These are phyloP conservation scores for apple (Malus domestica) DNA, from an alignment of 306 rosid genomes.

Conservation along the genomic window DNA sequence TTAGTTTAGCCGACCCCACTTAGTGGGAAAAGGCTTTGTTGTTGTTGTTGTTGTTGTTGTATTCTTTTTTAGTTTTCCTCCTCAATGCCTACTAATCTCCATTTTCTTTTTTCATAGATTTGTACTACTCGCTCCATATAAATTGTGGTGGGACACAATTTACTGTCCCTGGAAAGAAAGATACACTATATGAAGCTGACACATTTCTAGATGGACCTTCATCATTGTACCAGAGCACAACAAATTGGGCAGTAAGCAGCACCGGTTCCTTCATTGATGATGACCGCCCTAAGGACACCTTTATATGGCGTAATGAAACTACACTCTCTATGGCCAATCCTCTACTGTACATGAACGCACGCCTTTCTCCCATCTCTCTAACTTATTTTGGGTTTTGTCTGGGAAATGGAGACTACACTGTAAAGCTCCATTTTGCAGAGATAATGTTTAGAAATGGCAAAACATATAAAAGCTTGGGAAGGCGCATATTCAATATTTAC, in stretches of 20 bases:
- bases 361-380: slow-evolving; percentile 53
- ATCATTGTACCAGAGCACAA: neutral
- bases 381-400: slow-evolving; percentile 31
- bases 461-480: slow-evolving; percentile 36
- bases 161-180: neutral
- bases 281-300: neutral
- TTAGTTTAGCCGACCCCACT: neutral
- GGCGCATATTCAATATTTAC: slow-evolving; percentile 19
- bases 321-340: slow-evolving; percentile 21
- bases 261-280: slow-evolving; percentile 44
- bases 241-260: slow-evolving; percentile 50
- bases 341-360: slow-evolving; percentile 49
- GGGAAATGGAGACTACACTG: slow-evolving; percentile 33
- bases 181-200: slow-evolving; percentile 35
- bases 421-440: slow-evolving; percentile 40
- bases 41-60: too few relatives aligned
- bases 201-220: slow-evolving; percentile 16
- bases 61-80: neutral
- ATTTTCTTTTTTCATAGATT: slow-evolving; percentile 12
- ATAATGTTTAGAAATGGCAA: slow-evolving; percentile 12
- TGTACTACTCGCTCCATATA: slow-evolving; percentile 38
- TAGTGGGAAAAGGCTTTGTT: too few relatives aligned
- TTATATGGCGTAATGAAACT: slow-evolving; percentile 15
- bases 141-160: slow-evolving; percentile 50
- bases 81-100: neutral